Percentiles rank a stretch among this genome's conserved stretches.
Evolutionary conservation across 2,329 filamentous ascomycete species (phyloP).

Genomic region (Diaporthe ampelina): DNA sequence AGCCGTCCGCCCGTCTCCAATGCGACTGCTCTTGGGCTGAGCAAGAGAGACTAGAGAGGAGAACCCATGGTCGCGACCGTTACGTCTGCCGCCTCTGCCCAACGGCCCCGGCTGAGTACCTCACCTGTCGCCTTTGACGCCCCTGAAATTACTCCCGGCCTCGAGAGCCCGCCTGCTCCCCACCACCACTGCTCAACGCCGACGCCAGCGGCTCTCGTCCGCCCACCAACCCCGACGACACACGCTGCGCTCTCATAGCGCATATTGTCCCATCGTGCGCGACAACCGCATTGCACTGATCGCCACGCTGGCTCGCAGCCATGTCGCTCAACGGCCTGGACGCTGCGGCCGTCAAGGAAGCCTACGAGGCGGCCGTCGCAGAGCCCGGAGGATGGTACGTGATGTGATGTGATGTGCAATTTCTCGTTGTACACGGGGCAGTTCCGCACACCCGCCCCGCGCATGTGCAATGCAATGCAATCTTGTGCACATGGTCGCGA

Average conservation of each 20-base stretch:
- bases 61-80: constrained; percentile 38
- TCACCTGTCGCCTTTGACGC: constrained; percentile 17
- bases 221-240: constrained; percentile 5
- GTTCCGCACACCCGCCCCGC: constrained; percentile 16
- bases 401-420: constrained; percentile 30
- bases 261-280: not conserved
- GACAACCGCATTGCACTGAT: not conserved
- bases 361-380: constrained; percentile 81
- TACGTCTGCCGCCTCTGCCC: constrained; percentile 36
- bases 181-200: constrained; percentile 13
- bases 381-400: constrained; percentile 96
- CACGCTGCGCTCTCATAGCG: constrained; percentile 9
- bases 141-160: constrained; percentile 37
- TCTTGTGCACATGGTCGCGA: constrained; percentile 2
- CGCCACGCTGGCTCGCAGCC: constrained; percentile 45
- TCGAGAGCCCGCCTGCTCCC: constrained; percentile 33
- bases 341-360: constrained; percentile 83
- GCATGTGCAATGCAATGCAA: constrained; percentile 8
- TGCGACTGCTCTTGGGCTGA: constrained; percentile 17
- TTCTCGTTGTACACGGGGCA: constrained; percentile 30
- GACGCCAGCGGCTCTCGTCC: constrained; percentile 17
- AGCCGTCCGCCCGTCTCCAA: not conserved
- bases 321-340: constrained; percentile 99
- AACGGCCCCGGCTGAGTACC: constrained; percentile 30
- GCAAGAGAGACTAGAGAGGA: not conserved